Conservation (phyloP, 192 early-diverging fungal species). For the Chytriomyces sp. region DNA sequence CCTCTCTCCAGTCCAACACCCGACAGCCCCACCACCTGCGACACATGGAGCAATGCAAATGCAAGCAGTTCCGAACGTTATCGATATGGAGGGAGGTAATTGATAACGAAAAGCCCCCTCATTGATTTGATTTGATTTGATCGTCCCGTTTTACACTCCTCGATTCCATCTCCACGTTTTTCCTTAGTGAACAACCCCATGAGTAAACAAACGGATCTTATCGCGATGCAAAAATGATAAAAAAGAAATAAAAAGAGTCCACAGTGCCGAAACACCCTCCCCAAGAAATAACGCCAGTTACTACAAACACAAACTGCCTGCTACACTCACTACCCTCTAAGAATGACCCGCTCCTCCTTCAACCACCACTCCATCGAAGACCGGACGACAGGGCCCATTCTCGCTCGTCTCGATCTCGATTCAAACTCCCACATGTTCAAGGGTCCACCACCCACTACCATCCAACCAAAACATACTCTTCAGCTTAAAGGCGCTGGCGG, state of each 20-base stretch:
- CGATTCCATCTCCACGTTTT: too few species aligned
- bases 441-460: neutral
- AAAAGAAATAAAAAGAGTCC: too few species aligned
- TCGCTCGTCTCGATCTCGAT: neutral
- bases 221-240: too few species aligned
- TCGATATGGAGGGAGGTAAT: too few species aligned
- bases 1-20: neutral
- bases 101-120: too few species aligned
- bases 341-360: neutral
- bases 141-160: too few species aligned
- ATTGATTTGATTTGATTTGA: too few species aligned
- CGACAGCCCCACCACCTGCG: neutral
- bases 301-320: neutral
- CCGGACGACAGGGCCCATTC: neutral
- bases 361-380: neutral
- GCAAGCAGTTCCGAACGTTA: neutral
- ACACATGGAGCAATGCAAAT: neutral
- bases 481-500: slow-evolving; percentile 1
- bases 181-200: too few species aligned
- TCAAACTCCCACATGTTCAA: neutral
- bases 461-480: neutral
- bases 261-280: too few species aligned
- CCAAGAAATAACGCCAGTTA: too few species aligned
- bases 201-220: too few species aligned
- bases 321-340: too few species aligned